Evolutionary conservation across 75 land plant species (phyloP).

Genomic region (Pinus tabuliformis): DNA sequence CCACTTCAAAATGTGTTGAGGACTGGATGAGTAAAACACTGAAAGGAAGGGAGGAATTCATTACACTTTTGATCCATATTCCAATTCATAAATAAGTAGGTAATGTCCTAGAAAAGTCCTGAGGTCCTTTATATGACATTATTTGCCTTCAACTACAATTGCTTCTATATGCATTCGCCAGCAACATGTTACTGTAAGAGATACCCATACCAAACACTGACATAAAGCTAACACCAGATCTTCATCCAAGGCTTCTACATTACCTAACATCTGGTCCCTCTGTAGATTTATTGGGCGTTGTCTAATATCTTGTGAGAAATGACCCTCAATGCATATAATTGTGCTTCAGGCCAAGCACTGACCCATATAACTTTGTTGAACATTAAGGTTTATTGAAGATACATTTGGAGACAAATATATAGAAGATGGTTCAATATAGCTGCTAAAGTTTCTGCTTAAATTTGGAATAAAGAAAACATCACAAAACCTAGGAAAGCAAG

Average conservation of each 20-base stretch:
- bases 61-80: too few species aligned
- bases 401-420: background rate
- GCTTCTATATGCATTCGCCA: background rate
- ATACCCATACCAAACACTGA: background rate
- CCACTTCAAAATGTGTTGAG: too few species aligned
- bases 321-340: background rate
- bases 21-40: too few species aligned
- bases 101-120: background rate
- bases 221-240: background rate
- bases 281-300: background rate
- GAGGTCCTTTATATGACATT: background rate
- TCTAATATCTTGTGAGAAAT: background rate
- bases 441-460: conserved; percentile 3
- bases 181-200: background rate
- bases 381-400: background rate
- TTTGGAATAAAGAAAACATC: conserved; percentile 5
- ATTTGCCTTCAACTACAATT: background rate
- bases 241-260: background rate
- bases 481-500: background rate
- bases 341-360: background rate
- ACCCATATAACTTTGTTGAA: background rate
- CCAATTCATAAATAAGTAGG: too few species aligned
- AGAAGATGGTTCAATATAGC: background rate
- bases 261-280: background rate
- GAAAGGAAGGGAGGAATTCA: too few species aligned